Conservation (phyloP, 192 early-diverging fungal species). For the Umbelopsis sp. region DNA sequence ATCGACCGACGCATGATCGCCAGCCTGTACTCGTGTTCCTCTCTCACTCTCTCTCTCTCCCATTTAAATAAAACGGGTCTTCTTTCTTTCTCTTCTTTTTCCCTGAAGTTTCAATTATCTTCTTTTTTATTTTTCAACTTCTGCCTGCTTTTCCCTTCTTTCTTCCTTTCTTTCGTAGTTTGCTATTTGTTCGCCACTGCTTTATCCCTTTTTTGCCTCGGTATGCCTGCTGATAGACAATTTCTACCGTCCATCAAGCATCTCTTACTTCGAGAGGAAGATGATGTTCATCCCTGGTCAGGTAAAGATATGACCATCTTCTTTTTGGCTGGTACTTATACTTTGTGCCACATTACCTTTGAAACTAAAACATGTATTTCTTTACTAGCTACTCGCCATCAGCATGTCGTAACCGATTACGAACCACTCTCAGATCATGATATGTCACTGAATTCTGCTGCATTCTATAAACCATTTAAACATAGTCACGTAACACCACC, state of each 20-base stretch:
- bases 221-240: slow-evolving; percentile 15
- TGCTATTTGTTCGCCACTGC: no score
- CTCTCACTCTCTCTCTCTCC: background rate
- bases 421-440: background rate
- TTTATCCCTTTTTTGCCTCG: no score
- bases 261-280: slow-evolving; percentile 10
- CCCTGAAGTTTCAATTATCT: background rate
- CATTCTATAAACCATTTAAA: background rate
- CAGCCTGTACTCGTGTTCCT: slow-evolving; percentile 6
- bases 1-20: slow-evolving; percentile 20
- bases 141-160: background rate
- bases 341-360: background rate
- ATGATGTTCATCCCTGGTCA: slow-evolving; percentile 14
- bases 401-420: slow-evolving; percentile 2
- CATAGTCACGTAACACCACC: background rate
- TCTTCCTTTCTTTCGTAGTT: background rate
- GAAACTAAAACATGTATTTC: background rate
- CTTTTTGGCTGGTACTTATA: background rate
- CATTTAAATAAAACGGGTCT: background rate
- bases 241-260: slow-evolving; percentile 14
- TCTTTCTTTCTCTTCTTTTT: background rate
- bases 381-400: background rate
- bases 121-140: background rate
- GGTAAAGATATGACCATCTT: background rate
- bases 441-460: background rate